These are phyloP conservation scores for Tetrahymena thermophila DNA, from an alignment of 73 alveolate genomes.

Conservation along the genomic window DNA sequence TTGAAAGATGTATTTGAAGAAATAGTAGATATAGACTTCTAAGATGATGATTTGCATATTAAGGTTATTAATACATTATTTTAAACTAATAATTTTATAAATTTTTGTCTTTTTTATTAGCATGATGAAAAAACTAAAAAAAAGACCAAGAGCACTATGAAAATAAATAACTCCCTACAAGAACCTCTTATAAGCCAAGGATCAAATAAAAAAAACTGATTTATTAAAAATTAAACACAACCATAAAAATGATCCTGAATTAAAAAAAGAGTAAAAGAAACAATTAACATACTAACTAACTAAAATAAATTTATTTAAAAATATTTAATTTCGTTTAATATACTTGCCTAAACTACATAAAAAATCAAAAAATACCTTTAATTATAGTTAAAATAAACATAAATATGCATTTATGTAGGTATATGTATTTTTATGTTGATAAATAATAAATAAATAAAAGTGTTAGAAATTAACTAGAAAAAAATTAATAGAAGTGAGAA, in stretches of 20 bases:
- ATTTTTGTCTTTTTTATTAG: neutral
- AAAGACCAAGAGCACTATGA: neutral
- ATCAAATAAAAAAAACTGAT: neutral
- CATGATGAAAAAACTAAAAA: neutral
- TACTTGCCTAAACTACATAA: too few species aligned
- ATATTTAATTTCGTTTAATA: too few species aligned
- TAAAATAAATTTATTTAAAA: too few species aligned
- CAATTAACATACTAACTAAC: too few species aligned
- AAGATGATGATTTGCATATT: conserved; percentile 38
- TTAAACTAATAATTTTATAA: neutral
- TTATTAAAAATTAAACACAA: neutral
- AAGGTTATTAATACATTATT: neutral
- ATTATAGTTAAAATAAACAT: too few species aligned
- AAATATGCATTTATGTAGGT: too few species aligned
- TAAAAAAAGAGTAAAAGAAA: too few species aligned
- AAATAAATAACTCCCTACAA: neutral
- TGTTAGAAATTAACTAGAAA: too few species aligned
- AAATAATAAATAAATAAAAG: too few species aligned
- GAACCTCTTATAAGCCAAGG: neutral
- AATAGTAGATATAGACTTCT: conserved; percentile 28
- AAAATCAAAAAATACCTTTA: too few species aligned
- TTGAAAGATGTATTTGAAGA: conserved; percentile 42
- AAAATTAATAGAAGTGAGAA: too few species aligned
- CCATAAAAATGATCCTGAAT: neutral
- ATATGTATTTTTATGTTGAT: too few species aligned